A percentile compares a stretch with the other conserved stretches of the same genome.
Conservation (phyloP, 2,329 filamentous ascomycete genomes). For the Penicillium nordicum region DNA sequence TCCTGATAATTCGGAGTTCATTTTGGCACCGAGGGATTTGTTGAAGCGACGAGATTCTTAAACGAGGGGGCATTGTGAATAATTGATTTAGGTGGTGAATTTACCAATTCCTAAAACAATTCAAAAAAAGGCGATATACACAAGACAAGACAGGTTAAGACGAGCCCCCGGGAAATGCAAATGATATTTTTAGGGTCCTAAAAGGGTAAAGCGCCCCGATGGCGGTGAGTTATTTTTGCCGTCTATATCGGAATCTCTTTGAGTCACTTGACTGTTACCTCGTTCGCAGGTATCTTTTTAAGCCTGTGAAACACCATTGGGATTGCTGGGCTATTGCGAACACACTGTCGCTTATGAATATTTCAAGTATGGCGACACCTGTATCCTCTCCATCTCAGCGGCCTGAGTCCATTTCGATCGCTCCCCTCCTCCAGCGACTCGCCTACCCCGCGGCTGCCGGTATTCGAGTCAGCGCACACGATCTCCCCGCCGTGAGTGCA, state of each 20-base stretch:
- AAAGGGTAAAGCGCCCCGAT: constrained; percentile 10
- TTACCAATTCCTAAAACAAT: constrained; percentile 3
- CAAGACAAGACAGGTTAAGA: constrained; percentile 3
- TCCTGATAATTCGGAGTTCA: constrained; percentile 37
- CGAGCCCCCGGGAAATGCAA: constrained; percentile 11
- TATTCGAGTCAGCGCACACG: constrained; percentile 62
- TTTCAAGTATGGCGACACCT: background rate
- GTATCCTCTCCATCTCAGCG: constrained; percentile 27
- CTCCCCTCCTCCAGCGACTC: constrained; percentile 47
- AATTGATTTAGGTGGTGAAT: background rate
- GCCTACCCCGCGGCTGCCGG: constrained; percentile 45
- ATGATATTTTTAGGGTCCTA: constrained; percentile 26
- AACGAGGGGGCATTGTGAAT: constrained; percentile 52
- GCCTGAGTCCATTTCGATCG: constrained; percentile 44
- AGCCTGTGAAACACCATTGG: background rate
- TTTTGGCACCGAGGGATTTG: constrained; percentile 37
- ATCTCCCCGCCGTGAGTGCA: constrained; percentile 79
- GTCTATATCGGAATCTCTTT: constrained; percentile 2
- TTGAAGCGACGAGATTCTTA: constrained; percentile 43
- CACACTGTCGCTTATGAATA: background rate
- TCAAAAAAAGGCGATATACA: constrained; percentile 1
- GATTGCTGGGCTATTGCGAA: background rate
- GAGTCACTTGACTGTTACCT: constrained; percentile 9
- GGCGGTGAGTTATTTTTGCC: constrained; percentile 22
- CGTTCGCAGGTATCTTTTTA: background rate